These are phyloP conservation scores for Aspergillus sp. DNA, from an alignment of 2,329 filamentous ascomycete species.

Conservation along the genomic window DNA sequence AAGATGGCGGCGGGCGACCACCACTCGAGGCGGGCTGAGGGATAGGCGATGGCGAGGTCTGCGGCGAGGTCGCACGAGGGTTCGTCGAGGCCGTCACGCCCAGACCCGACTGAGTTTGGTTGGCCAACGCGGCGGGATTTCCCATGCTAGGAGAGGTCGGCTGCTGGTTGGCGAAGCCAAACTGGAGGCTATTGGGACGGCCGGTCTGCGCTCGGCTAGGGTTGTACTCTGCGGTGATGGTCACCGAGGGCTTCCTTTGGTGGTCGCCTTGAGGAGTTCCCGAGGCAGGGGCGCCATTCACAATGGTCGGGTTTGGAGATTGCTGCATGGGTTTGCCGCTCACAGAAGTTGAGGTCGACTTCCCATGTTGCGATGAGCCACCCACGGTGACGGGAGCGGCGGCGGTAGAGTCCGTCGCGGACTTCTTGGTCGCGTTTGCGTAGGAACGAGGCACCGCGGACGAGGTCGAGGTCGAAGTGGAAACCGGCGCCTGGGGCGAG, in stretches of 20 bases:
- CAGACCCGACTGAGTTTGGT: constrained; percentile 41
- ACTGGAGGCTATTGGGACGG: constrained; percentile 66
- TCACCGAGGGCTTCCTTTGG: constrained; percentile 82
- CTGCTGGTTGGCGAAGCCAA: constrained; percentile 71
- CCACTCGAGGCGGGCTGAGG: constrained; percentile 83
- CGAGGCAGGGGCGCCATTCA: constrained; percentile 63
- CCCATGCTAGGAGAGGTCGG: constrained; percentile 58
- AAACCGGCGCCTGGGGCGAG: constrained; percentile 36
- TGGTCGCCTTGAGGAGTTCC: constrained; percentile 62
- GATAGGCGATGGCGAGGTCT: constrained; percentile 88
- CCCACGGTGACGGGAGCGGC: constrained; percentile 55
- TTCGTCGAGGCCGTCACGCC: constrained; percentile 58
- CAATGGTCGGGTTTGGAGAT: constrained; percentile 46
- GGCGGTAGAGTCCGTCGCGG: constrained; percentile 52
- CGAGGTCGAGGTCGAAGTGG: constrained; percentile 35
- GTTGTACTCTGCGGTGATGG: constrained; percentile 80
- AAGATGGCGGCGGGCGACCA: constrained; percentile 77
- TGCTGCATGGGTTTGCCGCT: constrained; percentile 72
- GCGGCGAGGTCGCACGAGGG: constrained; percentile 77
- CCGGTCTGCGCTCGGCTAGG: constrained; percentile 71
- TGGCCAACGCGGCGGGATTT: constrained; percentile 56
- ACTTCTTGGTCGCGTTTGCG: constrained; percentile 63
- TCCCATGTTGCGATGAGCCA: constrained; percentile 54
- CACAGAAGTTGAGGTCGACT: constrained; percentile 69
- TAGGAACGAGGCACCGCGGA: constrained; percentile 56